Evolutionary conservation across 495 filamentous ascomycete genomes (phyloP).

Genomic region (Choiromyces venosus): DNA sequence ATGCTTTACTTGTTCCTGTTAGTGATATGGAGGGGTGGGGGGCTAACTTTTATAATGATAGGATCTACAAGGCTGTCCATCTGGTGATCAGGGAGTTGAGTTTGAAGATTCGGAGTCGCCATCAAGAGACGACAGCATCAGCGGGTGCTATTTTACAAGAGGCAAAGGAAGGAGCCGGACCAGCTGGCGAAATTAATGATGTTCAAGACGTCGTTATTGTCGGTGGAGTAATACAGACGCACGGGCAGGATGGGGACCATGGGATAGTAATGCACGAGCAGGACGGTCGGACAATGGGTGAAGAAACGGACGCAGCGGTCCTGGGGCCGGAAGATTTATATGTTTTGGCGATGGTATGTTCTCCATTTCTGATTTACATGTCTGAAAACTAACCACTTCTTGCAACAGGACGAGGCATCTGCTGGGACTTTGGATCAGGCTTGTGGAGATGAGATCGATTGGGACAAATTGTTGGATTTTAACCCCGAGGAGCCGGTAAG

Average conservation of each 20-base stretch:
- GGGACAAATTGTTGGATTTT: not conserved
- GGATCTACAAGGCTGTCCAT: not conserved
- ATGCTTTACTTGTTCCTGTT: not conserved
- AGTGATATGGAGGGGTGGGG: not conserved
- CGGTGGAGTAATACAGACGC: not conserved
- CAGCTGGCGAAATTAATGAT: no score
- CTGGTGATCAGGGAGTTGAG: not conserved
- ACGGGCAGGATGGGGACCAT: not conserved
- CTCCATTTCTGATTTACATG: not conserved
- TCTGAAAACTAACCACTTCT: not conserved
- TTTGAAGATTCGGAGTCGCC: not conserved
- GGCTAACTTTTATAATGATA: not conserved
- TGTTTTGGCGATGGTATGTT: not conserved
- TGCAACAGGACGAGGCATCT: not conserved
- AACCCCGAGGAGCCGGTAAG: no score
- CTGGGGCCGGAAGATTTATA: not conserved
- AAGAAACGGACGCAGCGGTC: not conserved
- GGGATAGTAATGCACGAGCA: no score
- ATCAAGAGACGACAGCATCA: no score
- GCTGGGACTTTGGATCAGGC: not conserved
- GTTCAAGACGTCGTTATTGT: not conserved
- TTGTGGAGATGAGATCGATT: not conserved
- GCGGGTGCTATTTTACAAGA: no score
- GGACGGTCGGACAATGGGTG: not conserved
- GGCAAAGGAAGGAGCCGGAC: not conserved